phyloP scores from a whole-genome alignment of 2,329 filamentous ascomycete genomes.

The Cryphonectria parasitica region DNA sequence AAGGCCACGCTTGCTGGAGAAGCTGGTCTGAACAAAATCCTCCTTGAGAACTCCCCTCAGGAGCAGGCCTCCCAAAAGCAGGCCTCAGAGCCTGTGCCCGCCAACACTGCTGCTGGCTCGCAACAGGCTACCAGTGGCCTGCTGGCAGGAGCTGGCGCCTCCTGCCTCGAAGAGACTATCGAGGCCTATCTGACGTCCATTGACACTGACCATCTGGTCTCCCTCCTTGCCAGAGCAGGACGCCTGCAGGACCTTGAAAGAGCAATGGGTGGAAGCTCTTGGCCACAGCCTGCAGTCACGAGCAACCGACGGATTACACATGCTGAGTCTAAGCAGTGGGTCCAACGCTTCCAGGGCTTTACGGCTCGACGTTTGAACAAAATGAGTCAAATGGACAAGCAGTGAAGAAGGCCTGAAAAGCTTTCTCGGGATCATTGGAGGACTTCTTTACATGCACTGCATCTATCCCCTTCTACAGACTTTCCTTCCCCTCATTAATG shows the following conservation, averaged over 20 bases:
- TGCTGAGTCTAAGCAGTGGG: neutral
- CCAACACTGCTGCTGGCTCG: neutral
- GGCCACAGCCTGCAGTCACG: neutral
- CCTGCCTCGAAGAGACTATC: neutral
- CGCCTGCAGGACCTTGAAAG: neutral
- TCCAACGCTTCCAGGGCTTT: neutral
- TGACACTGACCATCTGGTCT: neutral
- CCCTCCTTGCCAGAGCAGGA: neutral
- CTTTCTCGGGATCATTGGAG: neutral
- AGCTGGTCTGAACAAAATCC: too few species aligned
- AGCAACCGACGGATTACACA: neutral
- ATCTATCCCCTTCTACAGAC: neutral
- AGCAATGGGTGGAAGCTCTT: neutral
- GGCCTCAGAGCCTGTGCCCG: neutral
- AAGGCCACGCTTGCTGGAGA: neutral
- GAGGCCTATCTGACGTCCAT: neutral
- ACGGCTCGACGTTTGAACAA: neutral
- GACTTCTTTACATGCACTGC: neutral
- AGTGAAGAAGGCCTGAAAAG: neutral
- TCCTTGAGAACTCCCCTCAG: too few species aligned
- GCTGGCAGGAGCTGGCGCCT: neutral
- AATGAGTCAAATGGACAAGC: neutral
- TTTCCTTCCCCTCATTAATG: neutral
- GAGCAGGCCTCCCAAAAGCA: too few species aligned
- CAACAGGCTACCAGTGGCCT: neutral